phyloP scores from a whole-genome alignment of 176 grass and related monocot species.

The Eremochloa ophiuroides region DNA sequence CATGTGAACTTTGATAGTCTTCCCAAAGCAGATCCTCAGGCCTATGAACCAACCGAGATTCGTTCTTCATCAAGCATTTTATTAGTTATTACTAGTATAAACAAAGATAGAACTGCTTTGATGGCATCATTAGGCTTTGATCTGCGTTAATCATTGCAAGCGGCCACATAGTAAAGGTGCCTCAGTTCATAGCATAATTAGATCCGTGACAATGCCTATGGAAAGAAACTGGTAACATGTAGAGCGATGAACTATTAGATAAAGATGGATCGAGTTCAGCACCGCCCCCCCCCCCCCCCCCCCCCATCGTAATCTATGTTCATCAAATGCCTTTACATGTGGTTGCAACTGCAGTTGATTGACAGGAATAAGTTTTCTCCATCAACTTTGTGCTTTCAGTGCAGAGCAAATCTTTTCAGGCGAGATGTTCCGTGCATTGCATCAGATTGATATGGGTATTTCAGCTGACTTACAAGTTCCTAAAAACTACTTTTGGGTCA shows the following conservation, averaged over 20 bases:
- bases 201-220: background rate
- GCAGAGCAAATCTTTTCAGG: constrained; percentile 4
- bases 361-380: constrained; percentile 8
- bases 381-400: constrained; percentile 9
- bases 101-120: constrained; percentile 26
- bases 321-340: background rate
- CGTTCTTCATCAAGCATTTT: constrained; percentile 15
- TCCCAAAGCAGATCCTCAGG: constrained; percentile 30
- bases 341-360: constrained; percentile 6
- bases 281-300: too few species aligned
- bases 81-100: background rate
- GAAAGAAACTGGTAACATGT: constrained; percentile 29
- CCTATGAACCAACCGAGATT: constrained; percentile 29
- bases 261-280: constrained; percentile 29
- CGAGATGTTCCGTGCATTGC: background rate
- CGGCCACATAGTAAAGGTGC: constrained; percentile 17
- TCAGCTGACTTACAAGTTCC: constrained; percentile 16
- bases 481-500: background rate
- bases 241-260: constrained; percentile 19
- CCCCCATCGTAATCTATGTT: background rate
- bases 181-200: constrained; percentile 26
- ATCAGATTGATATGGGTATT: background rate
- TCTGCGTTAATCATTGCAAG: constrained; percentile 37
- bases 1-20: constrained; percentile 29
- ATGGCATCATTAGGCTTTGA: constrained; percentile 29